Percentiles rank a stretch among this genome's conserved stretches.
These are phyloP conservation scores for Posidonia oceanica DNA, from an alignment of 116 monocot species.

Conservation along the genomic window DNA sequence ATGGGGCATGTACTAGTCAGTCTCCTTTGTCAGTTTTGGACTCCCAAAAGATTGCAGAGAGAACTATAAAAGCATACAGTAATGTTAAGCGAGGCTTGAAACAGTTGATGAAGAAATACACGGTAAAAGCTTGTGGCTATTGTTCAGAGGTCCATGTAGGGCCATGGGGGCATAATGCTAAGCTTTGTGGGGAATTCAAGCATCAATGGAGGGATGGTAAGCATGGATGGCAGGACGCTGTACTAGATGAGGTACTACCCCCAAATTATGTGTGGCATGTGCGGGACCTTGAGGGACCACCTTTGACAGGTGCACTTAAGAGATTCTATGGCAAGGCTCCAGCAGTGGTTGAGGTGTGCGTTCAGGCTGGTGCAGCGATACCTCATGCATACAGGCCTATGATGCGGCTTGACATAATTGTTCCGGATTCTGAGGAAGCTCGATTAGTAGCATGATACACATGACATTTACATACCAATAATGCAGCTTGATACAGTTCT, in stretches of 20 bases:
- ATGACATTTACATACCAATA: not conserved
- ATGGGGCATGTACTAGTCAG: conserved; percentile 10
- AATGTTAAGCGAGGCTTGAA: conserved; percentile 49
- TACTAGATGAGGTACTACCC: conserved; percentile 62
- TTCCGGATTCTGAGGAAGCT: conserved; percentile 75
- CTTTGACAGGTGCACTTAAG: conserved; percentile 40
- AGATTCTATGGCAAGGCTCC: conserved; percentile 90
- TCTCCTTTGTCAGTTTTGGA: conserved; percentile 16
- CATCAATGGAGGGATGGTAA: conserved; percentile 98
- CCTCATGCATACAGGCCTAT: conserved; percentile 64
- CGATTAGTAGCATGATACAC: conserved; percentile 41
- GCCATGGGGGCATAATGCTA: conserved; percentile 78
- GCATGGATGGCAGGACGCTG: conserved; percentile 95
- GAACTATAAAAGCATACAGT: conserved; percentile 64
- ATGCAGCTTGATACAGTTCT: not conserved
- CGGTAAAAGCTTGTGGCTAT: conserved; percentile 73
- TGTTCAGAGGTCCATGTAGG: conserved; percentile 80
- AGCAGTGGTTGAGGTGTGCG: conserved; percentile 81
- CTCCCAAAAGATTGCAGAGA: conserved; percentile 42
- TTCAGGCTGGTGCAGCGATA: conserved; percentile 80
- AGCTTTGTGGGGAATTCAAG: conserved; percentile 88
- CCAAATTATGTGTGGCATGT: conserved; percentile 89
- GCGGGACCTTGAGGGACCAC: conserved; percentile 39
- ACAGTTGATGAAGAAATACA: conserved; percentile 70
- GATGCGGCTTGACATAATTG: conserved; percentile 84